A percentile compares a stretch with the other conserved stretches of the same genome.
These are phyloP conservation scores for Brassica nigra DNA, from an alignment of 345 rosid species.

Conservation along the genomic window DNA sequence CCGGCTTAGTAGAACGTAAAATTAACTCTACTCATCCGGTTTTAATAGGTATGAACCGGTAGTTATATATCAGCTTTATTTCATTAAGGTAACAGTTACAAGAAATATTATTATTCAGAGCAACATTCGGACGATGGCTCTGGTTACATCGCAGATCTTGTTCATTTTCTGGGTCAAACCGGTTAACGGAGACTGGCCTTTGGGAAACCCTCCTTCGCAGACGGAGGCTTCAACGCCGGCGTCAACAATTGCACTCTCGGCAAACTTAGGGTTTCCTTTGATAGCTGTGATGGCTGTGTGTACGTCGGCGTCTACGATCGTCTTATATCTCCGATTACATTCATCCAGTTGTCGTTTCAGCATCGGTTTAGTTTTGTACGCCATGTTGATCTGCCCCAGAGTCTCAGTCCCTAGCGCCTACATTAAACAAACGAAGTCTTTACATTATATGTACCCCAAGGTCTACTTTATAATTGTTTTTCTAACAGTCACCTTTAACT, in stretches of 20 bases:
- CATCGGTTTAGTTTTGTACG: slow-evolving; percentile 33
- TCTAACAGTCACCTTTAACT: background rate
- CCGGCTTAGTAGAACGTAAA: slow-evolving; percentile 5
- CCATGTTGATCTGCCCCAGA: slow-evolving; percentile 27
- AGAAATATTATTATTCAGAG: background rate
- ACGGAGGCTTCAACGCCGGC: slow-evolving; percentile 37
- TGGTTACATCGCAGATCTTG: slow-evolving; percentile 38
- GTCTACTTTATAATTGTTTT: no score
- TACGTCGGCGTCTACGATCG: slow-evolving; percentile 43
- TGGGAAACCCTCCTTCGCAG: slow-evolving; percentile 34
- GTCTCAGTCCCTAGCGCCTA: slow-evolving; percentile 15
- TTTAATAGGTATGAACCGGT: background rate
- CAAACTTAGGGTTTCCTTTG: slow-evolving; percentile 45
- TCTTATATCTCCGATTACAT: slow-evolving; percentile 42
- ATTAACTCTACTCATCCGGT: background rate
- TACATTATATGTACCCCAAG: background rate
- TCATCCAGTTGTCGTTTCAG: slow-evolving; percentile 37
- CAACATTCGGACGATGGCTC: slow-evolving; percentile 42
- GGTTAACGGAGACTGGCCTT: slow-evolving; percentile 39
- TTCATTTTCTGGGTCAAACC: slow-evolving; percentile 33
- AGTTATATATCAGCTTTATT: background rate
- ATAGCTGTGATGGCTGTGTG: slow-evolving; percentile 41
- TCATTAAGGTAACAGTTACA: background rate
- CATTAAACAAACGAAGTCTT: background rate
- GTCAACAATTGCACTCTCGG: slow-evolving; percentile 29